Percentiles rank a stretch among this genome's conserved stretches.
These are phyloP conservation scores for Protea cynaroides DNA, from an alignment of 164 flowering plant genomes.

Conservation along the genomic window DNA sequence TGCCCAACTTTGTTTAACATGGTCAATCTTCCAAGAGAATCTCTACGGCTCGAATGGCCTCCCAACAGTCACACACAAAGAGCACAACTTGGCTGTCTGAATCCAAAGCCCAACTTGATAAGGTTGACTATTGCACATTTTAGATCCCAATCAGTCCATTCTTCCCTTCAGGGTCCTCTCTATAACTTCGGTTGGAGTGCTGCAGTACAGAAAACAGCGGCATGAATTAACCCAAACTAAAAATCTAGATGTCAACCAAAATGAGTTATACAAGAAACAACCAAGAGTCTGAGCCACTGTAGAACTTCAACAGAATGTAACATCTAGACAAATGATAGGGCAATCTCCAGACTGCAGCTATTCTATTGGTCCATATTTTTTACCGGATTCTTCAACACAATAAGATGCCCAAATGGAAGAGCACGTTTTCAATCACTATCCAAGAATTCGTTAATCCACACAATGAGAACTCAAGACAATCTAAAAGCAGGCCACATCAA, in stretches of 20 bases:
- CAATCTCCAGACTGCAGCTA: neutral
- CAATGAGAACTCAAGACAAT: neutral
- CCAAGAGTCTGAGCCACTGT: neutral
- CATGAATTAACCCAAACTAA: no score
- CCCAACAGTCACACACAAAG: no score
- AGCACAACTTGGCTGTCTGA: no score
- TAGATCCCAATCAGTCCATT: conserved; percentile 44
- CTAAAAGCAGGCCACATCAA: neutral
- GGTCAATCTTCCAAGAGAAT: no score
- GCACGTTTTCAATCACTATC: neutral
- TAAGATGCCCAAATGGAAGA: neutral
- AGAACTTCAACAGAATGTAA: no score
- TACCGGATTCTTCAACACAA: neutral
- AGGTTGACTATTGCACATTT: no score
- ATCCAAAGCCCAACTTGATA: no score
- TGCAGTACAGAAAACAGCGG: conserved; percentile 29
- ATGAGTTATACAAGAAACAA: neutral
- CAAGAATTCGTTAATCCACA: neutral
- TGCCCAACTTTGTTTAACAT: no score
- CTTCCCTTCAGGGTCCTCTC: conserved; percentile 88
- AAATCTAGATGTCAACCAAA: no score
- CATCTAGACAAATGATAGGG: neutral
- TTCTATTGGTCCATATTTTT: neutral
- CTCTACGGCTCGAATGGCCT: no score
- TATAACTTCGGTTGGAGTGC: conserved; percentile 74